Base-by-base conservation (phyloP, 2,329 filamentous ascomycete species). In the Penicillium sp. region DNA sequence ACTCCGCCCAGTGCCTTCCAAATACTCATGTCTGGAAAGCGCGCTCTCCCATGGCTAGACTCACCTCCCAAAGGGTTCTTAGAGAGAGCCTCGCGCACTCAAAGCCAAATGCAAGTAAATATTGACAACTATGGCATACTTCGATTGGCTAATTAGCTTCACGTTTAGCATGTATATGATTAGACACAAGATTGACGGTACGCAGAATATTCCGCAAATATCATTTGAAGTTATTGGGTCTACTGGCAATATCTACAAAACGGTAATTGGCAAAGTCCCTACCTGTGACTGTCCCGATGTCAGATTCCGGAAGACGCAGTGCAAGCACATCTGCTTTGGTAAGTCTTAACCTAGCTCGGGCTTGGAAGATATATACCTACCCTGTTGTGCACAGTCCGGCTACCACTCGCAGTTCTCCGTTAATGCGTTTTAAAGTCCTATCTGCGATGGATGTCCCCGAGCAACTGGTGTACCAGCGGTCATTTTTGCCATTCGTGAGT, bases 311-410 rank as follows among this genome's bases (percentile, higher is more conserved):
- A 82, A 55, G 81, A 83, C 5, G 43, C 81, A 85, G 63, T 88
- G 85, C 78, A 87, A 87, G 66, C 85, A 87, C 61, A 80, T 86
- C 42, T 71, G 83, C 44, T 86, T 85, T 65, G 67, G 82, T 82
- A 74, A 58, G 73, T 65, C 9, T 37, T 45, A 24, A 20, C 20
- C 24, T 11, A 38, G 35, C n/a, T 7, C 8, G 3, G 16, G 35
- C n/a, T 10, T 8, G 2, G 16, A 10, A 16, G 13, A 14, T 16
- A 20, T 39, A 52, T 26, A 32, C 22, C 20, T 42, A 22, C 20
- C 14, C 3, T 29, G 5, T 11, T n/a, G 5, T 8, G 7, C 11
- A 18, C 4, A 14, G 10, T 2, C 11, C 10, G 8, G 31, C 11
- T 29, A 20, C 11, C 8, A 22, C 10, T 31, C 10, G 22, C 14